Base-by-base conservation (phyloP, 768 basidiomycete genomes). In the Xanthoconium purpureum region DNA sequence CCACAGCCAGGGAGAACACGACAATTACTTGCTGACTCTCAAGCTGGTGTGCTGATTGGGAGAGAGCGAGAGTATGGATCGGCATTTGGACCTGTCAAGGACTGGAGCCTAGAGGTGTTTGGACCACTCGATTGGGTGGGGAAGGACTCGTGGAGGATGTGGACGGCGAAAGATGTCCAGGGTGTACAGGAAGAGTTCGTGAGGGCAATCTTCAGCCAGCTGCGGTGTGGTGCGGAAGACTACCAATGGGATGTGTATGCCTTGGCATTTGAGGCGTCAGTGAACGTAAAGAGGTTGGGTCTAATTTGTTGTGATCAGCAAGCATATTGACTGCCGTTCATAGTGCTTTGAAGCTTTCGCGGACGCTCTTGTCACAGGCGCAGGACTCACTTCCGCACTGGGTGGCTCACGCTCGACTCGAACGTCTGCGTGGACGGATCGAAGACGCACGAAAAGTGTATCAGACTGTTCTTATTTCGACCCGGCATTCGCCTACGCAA, bases 371-470 rank as follows among this genome's bases (percentile, higher is more conserved):
- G 28, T 81, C 87, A 4, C 66, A 60, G 1, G 72, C 77, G 38
- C 80, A 78, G 18, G 79, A 84, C 44, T 88, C 89, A 8, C 62
- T 87, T 36, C 68, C 67, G 11, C 84, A 81, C 52, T 93, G 91
- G 91, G 77, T 76, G n/a, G 78, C 78, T n/a, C 89, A 92, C 71
- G 89, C 87, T 13, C 83, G 81, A 49, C 76, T 94, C 17, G 88
- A 93, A 65, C 78, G 80, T 33, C 67, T 85, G 43, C 84, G 89
- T 10, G 85, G 84, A 12, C 80, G 81, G 44, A 56, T 74, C 3
- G 82, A 84, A 54, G 88, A 88, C 20, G 89, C 89, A 14, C 80
- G 90, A 33, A 93, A 91, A 64, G 77, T 94, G 4, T 94, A 89
- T 69, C 79, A 85, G 60, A 84, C 85, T 2, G 76, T 88, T 8